Percentiles rank a stretch among this genome's conserved stretches.
Conservation (phyloP, 176 grass and related monocot genomes). For the Avena sativa region DNA sequence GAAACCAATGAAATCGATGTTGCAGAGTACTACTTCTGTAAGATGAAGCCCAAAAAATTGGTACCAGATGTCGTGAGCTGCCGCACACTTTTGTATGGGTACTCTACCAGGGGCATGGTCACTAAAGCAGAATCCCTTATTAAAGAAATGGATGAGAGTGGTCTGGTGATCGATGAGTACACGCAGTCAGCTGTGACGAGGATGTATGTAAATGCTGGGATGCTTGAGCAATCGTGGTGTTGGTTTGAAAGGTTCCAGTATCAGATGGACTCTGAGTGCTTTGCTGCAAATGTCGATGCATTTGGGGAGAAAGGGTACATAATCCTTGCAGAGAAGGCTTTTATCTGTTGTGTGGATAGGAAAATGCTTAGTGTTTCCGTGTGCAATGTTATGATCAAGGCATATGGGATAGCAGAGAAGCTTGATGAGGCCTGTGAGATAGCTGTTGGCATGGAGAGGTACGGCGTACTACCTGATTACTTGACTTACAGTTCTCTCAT, state of each 20-base stretch:
- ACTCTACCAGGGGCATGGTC: slow-evolving; percentile 70
- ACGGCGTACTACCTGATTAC: slow-evolving; percentile 73
- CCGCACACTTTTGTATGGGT: slow-evolving; percentile 84
- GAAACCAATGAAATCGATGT: slow-evolving; percentile 61
- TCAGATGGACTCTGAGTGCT: slow-evolving; percentile 72
- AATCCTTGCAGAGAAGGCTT: slow-evolving; percentile 79
- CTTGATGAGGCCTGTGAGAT: slow-evolving; percentile 72
- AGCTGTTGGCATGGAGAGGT: slow-evolving; percentile 74
- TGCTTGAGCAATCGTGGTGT: slow-evolving; percentile 76
- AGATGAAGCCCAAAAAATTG: slow-evolving; percentile 61
- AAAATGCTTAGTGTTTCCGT: slow-evolving; percentile 66
- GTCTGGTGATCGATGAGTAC: slow-evolving; percentile 81
- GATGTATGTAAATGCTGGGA: slow-evolving; percentile 78
- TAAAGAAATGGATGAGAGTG: slow-evolving; percentile 65
- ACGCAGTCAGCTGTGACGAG: slow-evolving; percentile 89
- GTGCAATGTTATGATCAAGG: slow-evolving; percentile 98
- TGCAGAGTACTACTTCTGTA: slow-evolving; percentile 75
- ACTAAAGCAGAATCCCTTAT: slow-evolving; percentile 76
- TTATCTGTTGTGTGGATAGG: slow-evolving; percentile 65
- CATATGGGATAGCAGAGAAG: slow-evolving; percentile 72
- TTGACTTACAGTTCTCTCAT: slow-evolving; percentile 88
- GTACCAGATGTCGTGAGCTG: slow-evolving; percentile 75
- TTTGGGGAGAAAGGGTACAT: slow-evolving; percentile 71
- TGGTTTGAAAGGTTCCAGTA: slow-evolving; percentile 77
- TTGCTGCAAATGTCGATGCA: slow-evolving; percentile 84